These are phyloP conservation scores for Penicillium brevicompactum DNA, from an alignment of 2,329 filamentous ascomycete genomes.

Conservation along the genomic window DNA sequence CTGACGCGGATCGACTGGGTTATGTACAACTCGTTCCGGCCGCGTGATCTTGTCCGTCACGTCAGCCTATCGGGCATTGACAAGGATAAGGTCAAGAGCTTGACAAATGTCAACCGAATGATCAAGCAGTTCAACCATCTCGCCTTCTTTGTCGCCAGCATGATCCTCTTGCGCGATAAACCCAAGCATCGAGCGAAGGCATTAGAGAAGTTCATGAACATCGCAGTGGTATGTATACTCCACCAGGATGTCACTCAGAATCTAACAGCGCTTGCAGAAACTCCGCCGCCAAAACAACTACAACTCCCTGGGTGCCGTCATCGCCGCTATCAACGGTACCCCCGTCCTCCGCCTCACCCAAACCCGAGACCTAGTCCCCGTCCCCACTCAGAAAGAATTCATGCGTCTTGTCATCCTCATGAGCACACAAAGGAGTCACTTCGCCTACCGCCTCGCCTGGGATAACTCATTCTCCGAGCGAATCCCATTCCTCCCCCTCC, in stretches of 20 bases:
- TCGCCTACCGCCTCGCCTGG: slow-evolving; percentile 95
- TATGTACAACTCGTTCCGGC: slow-evolving; percentile 93
- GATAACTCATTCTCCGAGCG: slow-evolving; percentile 88
- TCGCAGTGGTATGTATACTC: slow-evolving; percentile 60
- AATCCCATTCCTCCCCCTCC: slow-evolving; percentile 91
- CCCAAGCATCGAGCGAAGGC: slow-evolving; percentile 90
- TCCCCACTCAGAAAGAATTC: slow-evolving; percentile 77
- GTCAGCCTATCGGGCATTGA: slow-evolving; percentile 68
- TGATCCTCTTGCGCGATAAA: slow-evolving; percentile 89
- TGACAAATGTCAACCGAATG: slow-evolving; percentile 91
- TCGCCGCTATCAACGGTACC: slow-evolving; percentile 88
- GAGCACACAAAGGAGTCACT: slow-evolving; percentile 89
- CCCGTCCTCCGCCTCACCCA: slow-evolving; percentile 80
- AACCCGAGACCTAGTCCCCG: slow-evolving; percentile 74
- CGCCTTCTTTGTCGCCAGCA: slow-evolving; percentile 78
- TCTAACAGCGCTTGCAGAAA: slow-evolving; percentile 52
- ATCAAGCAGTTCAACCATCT: slow-evolving; percentile 89
- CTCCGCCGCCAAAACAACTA: slow-evolving; percentile 94
- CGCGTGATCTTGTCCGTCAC: slow-evolving; percentile 89
- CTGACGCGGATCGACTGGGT: slow-evolving; percentile 96
- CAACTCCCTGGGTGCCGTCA: slow-evolving; percentile 89
- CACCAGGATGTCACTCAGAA: neutral
- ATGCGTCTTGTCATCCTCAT: slow-evolving; percentile 87
- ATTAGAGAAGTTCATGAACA: slow-evolving; percentile 92
- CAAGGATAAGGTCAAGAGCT: slow-evolving; percentile 63